Percentiles rank a stretch among this genome's conserved stretches.
Conservation (phyloP, 2,329 filamentous ascomycete genomes). For the Aureobasidium leucospermi region DNA sequence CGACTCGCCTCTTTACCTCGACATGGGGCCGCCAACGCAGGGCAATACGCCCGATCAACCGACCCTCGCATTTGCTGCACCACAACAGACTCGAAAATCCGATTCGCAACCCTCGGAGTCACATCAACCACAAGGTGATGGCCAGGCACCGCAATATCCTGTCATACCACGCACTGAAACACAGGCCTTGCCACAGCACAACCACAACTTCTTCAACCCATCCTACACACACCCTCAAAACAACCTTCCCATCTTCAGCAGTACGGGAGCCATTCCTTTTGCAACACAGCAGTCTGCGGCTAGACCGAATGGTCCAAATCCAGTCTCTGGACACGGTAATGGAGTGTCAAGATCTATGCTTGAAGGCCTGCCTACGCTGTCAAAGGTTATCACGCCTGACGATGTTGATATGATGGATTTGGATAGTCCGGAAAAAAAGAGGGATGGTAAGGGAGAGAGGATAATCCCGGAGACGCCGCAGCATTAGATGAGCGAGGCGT, state of each 20-base stretch:
- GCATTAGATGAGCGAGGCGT: background rate
- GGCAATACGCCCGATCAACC: background rate
- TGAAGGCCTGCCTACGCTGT: background rate
- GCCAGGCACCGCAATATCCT: background rate
- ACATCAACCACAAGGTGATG: too few species aligned
- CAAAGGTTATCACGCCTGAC: background rate
- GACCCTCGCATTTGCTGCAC: background rate
- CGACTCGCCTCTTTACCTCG: background rate
- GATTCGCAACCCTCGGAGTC: background rate
- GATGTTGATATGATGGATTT: slow-evolving; percentile 11
- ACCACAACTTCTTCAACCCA: background rate
- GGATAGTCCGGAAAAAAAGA: background rate
- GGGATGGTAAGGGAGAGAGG: background rate
- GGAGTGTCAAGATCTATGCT: slow-evolving; percentile 16
- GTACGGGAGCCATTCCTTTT: slow-evolving; percentile 28
- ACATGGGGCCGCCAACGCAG: background rate
- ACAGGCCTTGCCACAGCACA: background rate
- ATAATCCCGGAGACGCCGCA: background rate
- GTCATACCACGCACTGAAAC: too few species aligned
- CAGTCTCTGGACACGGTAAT: slow-evolving; percentile 12
- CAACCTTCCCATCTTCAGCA: slow-evolving; percentile 16
- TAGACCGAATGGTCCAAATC: background rate
- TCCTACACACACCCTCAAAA: slow-evolving; percentile 5
- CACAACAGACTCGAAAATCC: background rate
- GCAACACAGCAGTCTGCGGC: slow-evolving; percentile 6